phyloP scores from a whole-genome alignment of 495 filamentous ascomycete species.

The Barbatosphaeria neglecta region DNA sequence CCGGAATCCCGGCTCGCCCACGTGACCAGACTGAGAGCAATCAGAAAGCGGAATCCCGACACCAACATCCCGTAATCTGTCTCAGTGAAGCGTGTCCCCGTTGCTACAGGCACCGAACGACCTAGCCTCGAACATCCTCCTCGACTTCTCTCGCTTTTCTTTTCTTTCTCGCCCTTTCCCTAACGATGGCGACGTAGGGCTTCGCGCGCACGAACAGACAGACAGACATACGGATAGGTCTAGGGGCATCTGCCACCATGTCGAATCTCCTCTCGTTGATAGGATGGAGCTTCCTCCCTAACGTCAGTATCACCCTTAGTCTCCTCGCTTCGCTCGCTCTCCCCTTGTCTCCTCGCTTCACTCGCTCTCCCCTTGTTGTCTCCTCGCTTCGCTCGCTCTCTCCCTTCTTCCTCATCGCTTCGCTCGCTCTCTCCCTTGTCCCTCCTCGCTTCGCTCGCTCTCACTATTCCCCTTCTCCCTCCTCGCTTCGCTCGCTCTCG shows the following conservation, averaged over 20 bases:
- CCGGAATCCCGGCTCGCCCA: too few species aligned
- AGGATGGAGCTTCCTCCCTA: conserved; percentile 73
- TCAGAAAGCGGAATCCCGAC: too few species aligned
- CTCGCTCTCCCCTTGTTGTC: too few species aligned
- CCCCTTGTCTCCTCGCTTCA: too few species aligned
- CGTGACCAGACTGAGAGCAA: too few species aligned
- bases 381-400: too few species aligned
- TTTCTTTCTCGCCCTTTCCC: background rate
- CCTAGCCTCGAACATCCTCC: too few species aligned
- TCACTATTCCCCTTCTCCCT: background rate
- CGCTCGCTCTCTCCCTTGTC: background rate
- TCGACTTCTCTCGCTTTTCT: background rate
- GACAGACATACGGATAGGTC: too few species aligned
- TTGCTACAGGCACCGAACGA: too few species aligned
- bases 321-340: background rate
- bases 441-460: background rate
- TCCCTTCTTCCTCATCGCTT: background rate
- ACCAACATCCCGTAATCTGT: too few species aligned
- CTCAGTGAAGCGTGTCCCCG: too few species aligned
- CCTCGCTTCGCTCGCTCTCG: too few species aligned
- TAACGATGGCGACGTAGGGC: background rate
- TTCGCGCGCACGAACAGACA: background rate
- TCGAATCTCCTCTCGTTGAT: conserved; percentile 55
- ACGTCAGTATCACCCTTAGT: conserved; percentile 34
- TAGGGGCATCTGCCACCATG: conserved; percentile 10